Conservation (phyloP, 768 basidiomycete genomes). For the Pisolithus albus region DNA sequence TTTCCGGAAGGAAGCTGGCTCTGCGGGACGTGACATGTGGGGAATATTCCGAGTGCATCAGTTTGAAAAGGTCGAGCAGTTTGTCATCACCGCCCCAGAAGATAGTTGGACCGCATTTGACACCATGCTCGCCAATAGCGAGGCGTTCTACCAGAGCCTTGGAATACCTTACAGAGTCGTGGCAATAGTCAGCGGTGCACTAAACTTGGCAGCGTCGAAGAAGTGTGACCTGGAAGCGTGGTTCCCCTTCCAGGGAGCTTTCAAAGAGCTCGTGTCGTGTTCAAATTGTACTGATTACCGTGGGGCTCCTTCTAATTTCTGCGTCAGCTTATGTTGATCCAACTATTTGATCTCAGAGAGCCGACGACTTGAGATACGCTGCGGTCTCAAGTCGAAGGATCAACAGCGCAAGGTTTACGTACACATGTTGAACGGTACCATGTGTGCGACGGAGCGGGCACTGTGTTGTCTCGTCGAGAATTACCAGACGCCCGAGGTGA, state of each 20-base stretch:
- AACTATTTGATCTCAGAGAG: slow-evolving; percentile 51
- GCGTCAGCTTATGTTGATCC: neutral
- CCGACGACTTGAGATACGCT: slow-evolving; percentile 86
- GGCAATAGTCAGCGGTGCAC: slow-evolving; percentile 90
- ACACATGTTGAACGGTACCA: slow-evolving; percentile 98
- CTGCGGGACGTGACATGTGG: slow-evolving; percentile 97
- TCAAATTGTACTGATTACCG: slow-evolving; percentile 99
- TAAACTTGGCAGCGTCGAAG: slow-evolving; percentile 95
- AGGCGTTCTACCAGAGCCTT: slow-evolving; percentile 95
- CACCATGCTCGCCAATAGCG: slow-evolving; percentile 80
- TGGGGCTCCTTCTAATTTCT: slow-evolving; percentile 38
- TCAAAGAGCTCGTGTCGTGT: slow-evolving; percentile 97
- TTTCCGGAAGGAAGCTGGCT: slow-evolving; percentile 98
- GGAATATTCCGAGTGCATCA: slow-evolving; percentile 99
- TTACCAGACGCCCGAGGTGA: slow-evolving; percentile 90
- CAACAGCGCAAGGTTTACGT: slow-evolving; percentile 91
- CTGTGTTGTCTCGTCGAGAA: slow-evolving; percentile 98
- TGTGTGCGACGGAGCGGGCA: slow-evolving; percentile 95
- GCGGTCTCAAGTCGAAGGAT: slow-evolving; percentile 86
- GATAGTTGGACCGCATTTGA: slow-evolving; percentile 95
- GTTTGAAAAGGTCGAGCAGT: slow-evolving; percentile 98
- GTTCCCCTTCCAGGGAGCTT: slow-evolving; percentile 96
- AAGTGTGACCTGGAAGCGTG: slow-evolving; percentile 98
- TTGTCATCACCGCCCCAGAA: slow-evolving; percentile 89
- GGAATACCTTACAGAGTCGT: slow-evolving; percentile 89